Conservation (phyloP, 495 filamentous ascomycete genomes). For the Aspergillus kassunensis region DNA sequence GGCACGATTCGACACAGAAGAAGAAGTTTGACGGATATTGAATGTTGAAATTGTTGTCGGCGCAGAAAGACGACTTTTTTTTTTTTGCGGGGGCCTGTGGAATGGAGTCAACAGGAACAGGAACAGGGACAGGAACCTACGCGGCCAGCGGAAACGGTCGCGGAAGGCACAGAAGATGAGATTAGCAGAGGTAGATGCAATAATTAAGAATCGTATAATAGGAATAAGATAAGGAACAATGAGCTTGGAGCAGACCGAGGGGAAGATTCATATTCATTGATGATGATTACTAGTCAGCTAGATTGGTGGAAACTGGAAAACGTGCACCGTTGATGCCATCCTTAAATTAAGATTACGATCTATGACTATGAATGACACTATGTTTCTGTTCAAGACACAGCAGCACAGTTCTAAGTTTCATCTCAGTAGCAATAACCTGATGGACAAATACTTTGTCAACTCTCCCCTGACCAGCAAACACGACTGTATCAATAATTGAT, state of each 20-base stretch:
- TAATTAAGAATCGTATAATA: background rate
- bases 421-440: no score
- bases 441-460: no score
- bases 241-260: background rate
- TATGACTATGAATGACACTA: background rate
- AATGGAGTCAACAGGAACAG: background rate
- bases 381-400: background rate
- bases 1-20: background rate
- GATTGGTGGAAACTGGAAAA: slow-evolving; percentile 9
- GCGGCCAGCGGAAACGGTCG: background rate
- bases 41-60: background rate
- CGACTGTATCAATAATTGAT: background rate
- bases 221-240: background rate
- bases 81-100: slow-evolving; percentile 9
- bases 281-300: background rate
- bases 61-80: slow-evolving; percentile 7
- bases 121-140: slow-evolving; percentile 9
- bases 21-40: slow-evolving; percentile 1
- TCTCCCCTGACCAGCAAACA: background rate
- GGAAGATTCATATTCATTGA: background rate
- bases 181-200: background rate
- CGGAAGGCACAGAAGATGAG: background rate
- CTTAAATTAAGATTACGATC: slow-evolving; percentile 2
- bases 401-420: background rate
- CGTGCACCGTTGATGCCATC: slow-evolving; percentile 14